Percentiles rank a stretch among this genome's conserved stretches.
phyloP scores from a whole-genome alignment of 2,329 filamentous ascomycete genomes.

The Cadophora sp. region DNA sequence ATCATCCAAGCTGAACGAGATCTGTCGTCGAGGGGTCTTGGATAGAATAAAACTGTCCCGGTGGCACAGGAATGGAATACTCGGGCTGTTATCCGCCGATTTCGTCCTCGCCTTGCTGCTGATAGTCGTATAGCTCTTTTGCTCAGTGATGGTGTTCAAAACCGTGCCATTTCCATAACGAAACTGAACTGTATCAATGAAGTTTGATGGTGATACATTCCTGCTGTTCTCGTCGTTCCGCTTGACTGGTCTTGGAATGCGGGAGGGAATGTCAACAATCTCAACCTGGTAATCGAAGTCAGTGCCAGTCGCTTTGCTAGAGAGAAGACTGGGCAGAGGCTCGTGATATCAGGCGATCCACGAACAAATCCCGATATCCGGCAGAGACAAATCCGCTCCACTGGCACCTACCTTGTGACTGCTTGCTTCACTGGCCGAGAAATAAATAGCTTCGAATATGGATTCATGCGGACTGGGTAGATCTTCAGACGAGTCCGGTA shows the following conservation, averaged over 20 bases:
- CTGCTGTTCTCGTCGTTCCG: slow-evolving; percentile 32
- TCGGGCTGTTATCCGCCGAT: slow-evolving; percentile 39
- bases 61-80: slow-evolving; percentile 39
- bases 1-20: slow-evolving; percentile 47
- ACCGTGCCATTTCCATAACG: slow-evolving; percentile 50
- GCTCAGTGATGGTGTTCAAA: slow-evolving; percentile 50
- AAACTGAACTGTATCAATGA: slow-evolving; percentile 39
- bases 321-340: neutral
- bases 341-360: neutral
- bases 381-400: neutral
- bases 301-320: too few species aligned
- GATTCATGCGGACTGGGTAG: slow-evolving; percentile 47
- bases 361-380: neutral
- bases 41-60: slow-evolving; percentile 39
- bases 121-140: slow-evolving; percentile 48
- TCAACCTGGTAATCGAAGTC: too few species aligned
- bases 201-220: neutral
- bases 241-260: slow-evolving; percentile 16
- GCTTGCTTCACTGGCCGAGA: slow-evolving; percentile 44
- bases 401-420: slow-evolving; percentile 21
- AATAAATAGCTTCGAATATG: slow-evolving; percentile 47
- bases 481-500: slow-evolving; percentile 47
- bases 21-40: slow-evolving; percentile 42
- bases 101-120: slow-evolving; percentile 38
- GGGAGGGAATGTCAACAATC: slow-evolving; percentile 24